Conservation (phyloP, 768 basidiomycete genomes). For the Agrocybe pediades region DNA sequence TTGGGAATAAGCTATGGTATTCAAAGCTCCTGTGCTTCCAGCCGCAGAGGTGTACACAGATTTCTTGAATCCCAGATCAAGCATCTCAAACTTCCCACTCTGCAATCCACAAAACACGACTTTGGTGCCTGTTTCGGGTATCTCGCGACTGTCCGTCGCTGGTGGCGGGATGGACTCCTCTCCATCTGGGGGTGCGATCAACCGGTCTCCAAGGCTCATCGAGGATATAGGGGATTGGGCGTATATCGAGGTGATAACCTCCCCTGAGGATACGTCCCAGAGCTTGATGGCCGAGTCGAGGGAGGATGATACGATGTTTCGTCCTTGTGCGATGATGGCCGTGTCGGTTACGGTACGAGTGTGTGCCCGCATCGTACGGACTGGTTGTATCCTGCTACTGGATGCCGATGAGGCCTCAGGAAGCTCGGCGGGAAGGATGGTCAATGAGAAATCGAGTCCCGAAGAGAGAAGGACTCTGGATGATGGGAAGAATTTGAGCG, state of each 20-base stretch:
- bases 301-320: conserved; percentile 65
- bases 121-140: conserved; percentile 47
- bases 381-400: conserved; percentile 40
- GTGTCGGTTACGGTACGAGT: conserved; percentile 63
- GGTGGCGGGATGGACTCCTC: conserved; percentile 15
- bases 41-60: conserved; percentile 27
- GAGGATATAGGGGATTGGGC: conserved; percentile 44
- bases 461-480: conserved; percentile 71
- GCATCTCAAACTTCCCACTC: conserved; percentile 53
- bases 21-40: conserved; percentile 28
- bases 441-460: conserved; percentile 66
- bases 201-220: conserved; percentile 45
- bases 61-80: conserved; percentile 52
- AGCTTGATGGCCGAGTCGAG: conserved; percentile 70
- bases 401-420: conserved; percentile 18
- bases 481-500: conserved; percentile 68
- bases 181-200: conserved; percentile 27
- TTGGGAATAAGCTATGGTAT: conserved; percentile 47
- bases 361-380: conserved; percentile 67
- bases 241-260: conserved; percentile 46
- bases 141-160: conserved; percentile 37
- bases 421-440: conserved; percentile 64
- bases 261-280: conserved; percentile 69
- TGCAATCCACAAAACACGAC: conserved; percentile 56
- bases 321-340: conserved; percentile 65